A percentile compares a stretch with the other conserved stretches of the same genome.
Conservation (phyloP, 306 rosid genomes). For the Medicago ruthenica region DNA sequence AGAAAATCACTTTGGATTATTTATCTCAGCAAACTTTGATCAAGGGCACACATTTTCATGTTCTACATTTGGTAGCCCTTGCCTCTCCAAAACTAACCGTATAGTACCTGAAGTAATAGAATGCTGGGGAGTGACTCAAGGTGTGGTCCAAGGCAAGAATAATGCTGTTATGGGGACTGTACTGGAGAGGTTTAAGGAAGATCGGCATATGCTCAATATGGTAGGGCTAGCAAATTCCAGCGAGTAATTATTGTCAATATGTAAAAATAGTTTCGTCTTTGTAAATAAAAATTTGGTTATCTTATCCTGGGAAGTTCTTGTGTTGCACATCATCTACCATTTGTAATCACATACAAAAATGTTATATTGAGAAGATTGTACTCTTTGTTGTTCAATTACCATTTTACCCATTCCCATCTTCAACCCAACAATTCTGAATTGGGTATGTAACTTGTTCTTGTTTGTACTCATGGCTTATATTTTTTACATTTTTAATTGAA, state of each 20-base stretch:
- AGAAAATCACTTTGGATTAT: conserved; percentile 78
- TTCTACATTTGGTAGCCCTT: conserved; percentile 87
- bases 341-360: background rate
- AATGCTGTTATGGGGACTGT: conserved; percentile 53
- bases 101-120: conserved; percentile 84
- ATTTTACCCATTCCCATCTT: background rate
- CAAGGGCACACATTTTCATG: conserved; percentile 81
- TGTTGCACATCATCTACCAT: background rate
- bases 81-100: conserved; percentile 72
- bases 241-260: conserved; percentile 46
- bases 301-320: background rate
- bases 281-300: background rate
- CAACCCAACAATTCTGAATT: background rate
- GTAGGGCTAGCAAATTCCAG: conserved; percentile 93
- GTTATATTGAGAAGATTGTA: background rate
- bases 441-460: background rate
- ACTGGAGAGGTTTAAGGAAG: conserved; percentile 88
- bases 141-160: conserved; percentile 52
- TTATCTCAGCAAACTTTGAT: conserved; percentile 77
- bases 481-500: background rate
- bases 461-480: background rate
- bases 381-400: background rate
- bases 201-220: conserved; percentile 69
- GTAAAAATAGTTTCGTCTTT: background rate
- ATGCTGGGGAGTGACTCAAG: conserved; percentile 83